A percentile compares a stretch with the other conserved stretches of the same genome.
phyloP scores from a whole-genome alignment of 495 filamentous ascomycete species.

The Astrocystis sublimbata region DNA sequence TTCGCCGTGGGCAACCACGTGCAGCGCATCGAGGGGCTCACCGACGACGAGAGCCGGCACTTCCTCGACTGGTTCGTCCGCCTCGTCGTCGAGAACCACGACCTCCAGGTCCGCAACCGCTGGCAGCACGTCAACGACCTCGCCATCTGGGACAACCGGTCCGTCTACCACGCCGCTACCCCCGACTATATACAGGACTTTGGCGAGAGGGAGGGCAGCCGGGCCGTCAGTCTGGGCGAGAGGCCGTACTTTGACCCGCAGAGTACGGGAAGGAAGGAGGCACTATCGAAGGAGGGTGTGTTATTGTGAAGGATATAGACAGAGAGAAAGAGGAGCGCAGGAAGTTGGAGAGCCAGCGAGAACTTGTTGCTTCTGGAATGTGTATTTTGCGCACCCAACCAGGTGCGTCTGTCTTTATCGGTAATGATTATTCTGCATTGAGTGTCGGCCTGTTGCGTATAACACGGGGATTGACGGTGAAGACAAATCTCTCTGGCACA shows the following conservation, averaged over 20 bases:
- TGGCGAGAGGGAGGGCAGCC: constrained; percentile 60
- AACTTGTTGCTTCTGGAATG: background rate
- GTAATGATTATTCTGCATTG: background rate
- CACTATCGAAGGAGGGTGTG: constrained; percentile 39
- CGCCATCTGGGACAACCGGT: constrained; percentile 81
- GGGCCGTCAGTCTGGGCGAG: constrained; percentile 69
- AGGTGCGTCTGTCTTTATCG: constrained; percentile 5
- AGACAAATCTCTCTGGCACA: too few species aligned
- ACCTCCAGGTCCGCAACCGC: constrained; percentile 70
- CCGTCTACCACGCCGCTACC: constrained; percentile 69
- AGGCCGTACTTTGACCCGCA: constrained; percentile 65
- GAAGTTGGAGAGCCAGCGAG: background rate
- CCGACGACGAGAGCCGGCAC: constrained; percentile 62
- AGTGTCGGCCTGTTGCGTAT: background rate
- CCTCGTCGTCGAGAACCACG: constrained; percentile 74
- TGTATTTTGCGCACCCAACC: background rate
- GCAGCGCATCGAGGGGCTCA: constrained; percentile 65
- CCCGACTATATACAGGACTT: constrained; percentile 61
- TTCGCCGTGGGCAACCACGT: constrained; percentile 67
- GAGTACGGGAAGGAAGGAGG: constrained; percentile 61
- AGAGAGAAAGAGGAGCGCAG: background rate
- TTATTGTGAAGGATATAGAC: background rate
- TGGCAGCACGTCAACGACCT: constrained; percentile 65
- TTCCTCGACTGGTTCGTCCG: constrained; percentile 63
- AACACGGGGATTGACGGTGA: too few species aligned